Evolutionary conservation across 225 moss, liverwort and hornwort genomes (phyloP).

Genomic region (Thuidium tamariscinum): DNA sequence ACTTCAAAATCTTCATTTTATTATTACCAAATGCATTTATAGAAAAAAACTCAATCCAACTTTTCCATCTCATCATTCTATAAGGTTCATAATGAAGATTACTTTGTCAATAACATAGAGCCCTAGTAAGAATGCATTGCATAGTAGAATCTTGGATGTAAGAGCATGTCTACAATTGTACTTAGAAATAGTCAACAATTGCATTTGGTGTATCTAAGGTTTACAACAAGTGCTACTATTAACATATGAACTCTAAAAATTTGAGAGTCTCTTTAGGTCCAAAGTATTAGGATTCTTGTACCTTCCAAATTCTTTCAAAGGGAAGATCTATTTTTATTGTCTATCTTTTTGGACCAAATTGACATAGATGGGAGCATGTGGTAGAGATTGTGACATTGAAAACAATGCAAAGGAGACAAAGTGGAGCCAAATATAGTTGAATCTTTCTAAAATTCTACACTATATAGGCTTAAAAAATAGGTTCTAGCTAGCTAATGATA

Average conservation of each 20-base stretch:
- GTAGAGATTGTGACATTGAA: fast-evolving
- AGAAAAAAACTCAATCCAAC: neutral
- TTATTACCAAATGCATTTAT: neutral
- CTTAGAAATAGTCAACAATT: neutral
- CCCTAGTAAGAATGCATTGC: neutral
- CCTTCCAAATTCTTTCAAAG: fast-evolving
- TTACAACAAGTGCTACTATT: neutral
- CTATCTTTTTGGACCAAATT: neutral
- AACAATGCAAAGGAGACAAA: neutral
- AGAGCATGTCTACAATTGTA: neutral
- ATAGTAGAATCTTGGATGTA: neutral
- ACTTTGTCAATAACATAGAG: neutral
- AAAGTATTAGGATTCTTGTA: neutral
- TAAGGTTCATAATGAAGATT: neutral
- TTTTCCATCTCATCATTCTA: neutral
- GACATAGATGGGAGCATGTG: fast-evolving
- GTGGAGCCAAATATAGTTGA: neutral
- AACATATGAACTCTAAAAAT: neutral
- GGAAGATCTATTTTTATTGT: neutral
- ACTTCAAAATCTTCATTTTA: neutral
- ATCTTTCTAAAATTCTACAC: neutral
- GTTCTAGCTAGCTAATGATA: too few species aligned
- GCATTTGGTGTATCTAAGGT: neutral
- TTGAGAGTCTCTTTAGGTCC: too few species aligned
- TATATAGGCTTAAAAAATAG: neutral